These are phyloP conservation scores for Moricandia moricandioides DNA, from an alignment of 345 rosid species.

Conservation along the genomic window DNA sequence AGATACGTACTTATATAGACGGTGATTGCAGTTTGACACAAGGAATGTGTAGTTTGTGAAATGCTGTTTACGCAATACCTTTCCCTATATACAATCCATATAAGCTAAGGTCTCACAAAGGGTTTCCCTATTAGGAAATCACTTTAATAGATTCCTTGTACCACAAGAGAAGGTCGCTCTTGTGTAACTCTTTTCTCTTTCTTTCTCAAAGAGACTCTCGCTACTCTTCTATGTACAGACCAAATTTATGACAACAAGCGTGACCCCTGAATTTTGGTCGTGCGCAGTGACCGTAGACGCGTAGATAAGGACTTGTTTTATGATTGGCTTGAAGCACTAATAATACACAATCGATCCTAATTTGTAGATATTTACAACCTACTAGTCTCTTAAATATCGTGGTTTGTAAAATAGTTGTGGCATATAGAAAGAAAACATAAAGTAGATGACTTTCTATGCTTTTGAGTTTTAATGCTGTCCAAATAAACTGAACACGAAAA, in stretches of 20 bases:
- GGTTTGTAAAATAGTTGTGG: not conserved
- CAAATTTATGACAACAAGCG: no score
- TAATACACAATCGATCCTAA: not conserved
- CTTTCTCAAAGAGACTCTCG: not conserved
- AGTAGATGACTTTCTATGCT: not conserved
- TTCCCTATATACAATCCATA: slow-evolving; percentile 24
- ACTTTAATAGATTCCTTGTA: slow-evolving; percentile 16
- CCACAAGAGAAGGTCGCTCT: not conserved
- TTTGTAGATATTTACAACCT: not conserved
- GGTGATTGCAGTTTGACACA: not conserved
- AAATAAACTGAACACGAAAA: no score
- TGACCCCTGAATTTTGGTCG: no score
- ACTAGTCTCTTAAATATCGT: not conserved
- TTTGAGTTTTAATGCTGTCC: no score
- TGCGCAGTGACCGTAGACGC: no score
- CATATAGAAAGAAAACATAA: not conserved
- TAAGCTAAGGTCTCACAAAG: not conserved
- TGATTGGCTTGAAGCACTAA: no score
- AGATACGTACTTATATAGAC: not conserved
- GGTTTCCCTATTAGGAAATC: slow-evolving; percentile 17
- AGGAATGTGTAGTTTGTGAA: slow-evolving; percentile 29
- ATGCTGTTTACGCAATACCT: slow-evolving; percentile 29
- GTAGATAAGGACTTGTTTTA: no score
- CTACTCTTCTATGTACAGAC: not conserved
- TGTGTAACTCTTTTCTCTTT: not conserved